Conservation (phyloP, 169 alveolate genomes). For the Plasmodium vivax region DNA sequence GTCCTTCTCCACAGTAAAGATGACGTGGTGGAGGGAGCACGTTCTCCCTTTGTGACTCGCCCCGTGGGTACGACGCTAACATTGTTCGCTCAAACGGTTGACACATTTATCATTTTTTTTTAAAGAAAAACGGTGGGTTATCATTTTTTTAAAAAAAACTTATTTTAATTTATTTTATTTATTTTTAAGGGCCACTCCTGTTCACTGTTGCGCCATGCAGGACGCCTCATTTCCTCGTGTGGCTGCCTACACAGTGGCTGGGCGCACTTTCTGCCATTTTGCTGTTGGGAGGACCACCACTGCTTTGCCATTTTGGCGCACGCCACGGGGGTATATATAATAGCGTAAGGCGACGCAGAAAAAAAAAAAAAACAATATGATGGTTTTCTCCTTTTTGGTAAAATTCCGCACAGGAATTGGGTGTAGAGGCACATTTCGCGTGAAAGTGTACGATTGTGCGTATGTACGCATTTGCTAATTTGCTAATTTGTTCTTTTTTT, state of each 20-base stretch:
- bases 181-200: background rate
- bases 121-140: background rate
- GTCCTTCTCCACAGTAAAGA: background rate
- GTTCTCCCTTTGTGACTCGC: background rate
- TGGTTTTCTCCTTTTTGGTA: background rate
- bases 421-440: background rate
- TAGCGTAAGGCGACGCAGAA: background rate
- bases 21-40: background rate
- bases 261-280: background rate
- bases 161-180: no score
- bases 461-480: background rate
- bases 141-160: background rate
- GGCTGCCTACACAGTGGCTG: background rate
- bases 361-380: no score
- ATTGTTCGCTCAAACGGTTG: background rate
- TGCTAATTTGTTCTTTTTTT: background rate
- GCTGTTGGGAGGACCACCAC: background rate
- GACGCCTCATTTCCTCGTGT: background rate
- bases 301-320: background rate
- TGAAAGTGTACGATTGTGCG: background rate
- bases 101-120: background rate
- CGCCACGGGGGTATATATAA: background rate
- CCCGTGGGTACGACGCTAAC: background rate
- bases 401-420: background rate
- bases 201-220: background rate